phyloP scores from a whole-genome alignment of 2,329 filamentous ascomycete genomes.

The Sarocladium kiliense region DNA sequence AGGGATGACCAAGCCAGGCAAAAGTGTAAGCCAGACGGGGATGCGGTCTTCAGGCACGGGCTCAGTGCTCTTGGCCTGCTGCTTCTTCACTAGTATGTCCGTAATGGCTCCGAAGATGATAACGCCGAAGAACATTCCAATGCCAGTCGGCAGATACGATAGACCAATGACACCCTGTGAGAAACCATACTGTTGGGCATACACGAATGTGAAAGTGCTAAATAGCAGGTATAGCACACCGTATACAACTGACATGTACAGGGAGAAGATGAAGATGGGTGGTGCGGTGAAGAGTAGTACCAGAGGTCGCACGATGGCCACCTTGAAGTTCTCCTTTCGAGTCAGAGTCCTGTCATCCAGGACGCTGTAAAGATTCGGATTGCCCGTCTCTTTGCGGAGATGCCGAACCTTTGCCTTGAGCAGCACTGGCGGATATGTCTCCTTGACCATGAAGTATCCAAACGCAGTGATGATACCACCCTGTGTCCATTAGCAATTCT shows the following conservation, averaged over 20 bases:
- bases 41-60: constrained; percentile 22
- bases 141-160: constrained; percentile 20
- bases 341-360: constrained; percentile 15
- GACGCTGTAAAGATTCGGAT: constrained; percentile 43
- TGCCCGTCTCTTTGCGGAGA: constrained; percentile 45
- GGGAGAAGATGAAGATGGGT: constrained; percentile 61
- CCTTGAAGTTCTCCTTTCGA: constrained; percentile 30
- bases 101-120: constrained; percentile 19
- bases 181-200: constrained; percentile 56
- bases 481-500: constrained; percentile 10
- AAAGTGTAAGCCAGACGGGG: constrained; percentile 17
- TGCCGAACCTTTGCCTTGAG: constrained; percentile 51
- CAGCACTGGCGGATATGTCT: constrained; percentile 55
- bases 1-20: constrained; percentile 19
- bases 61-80: constrained; percentile 14
- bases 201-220: constrained; percentile 49
- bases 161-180: constrained; percentile 42
- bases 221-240: constrained; percentile 56
- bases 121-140: constrained; percentile 22
- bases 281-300: constrained; percentile 46
- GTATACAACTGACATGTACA: constrained; percentile 61
- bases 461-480: constrained; percentile 22
- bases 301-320: constrained; percentile 58
- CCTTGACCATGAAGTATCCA: constrained; percentile 45
- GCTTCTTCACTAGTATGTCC: constrained; percentile 22